phyloP scores from a whole-genome alignment of 108 stramenopile species.

The Discostella pseudostelligera region DNA sequence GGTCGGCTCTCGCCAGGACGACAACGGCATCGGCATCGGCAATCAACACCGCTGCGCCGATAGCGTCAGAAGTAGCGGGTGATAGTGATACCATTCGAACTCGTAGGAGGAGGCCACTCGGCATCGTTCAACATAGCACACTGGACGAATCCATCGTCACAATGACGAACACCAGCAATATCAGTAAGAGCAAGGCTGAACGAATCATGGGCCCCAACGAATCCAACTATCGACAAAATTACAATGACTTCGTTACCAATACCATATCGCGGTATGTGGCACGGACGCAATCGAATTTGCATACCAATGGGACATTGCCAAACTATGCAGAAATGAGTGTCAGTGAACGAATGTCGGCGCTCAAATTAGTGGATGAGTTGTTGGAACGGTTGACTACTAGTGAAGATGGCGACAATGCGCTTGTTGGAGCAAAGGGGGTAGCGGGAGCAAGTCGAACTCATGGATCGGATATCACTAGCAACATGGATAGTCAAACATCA shows the following conservation, averaged over 20 bases:
- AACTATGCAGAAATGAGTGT: neutral
- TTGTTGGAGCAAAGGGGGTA: too few species aligned
- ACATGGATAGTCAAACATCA: too few species aligned
- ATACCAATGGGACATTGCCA: neutral
- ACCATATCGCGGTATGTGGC: neutral
- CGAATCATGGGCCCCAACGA: slow-evolving; percentile 8
- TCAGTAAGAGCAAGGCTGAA: neutral
- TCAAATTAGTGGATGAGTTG: slow-evolving; percentile 11
- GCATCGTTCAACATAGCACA: neutral
- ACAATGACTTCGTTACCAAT: slow-evolving; percentile 12
- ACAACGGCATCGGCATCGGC: neutral
- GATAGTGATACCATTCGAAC: neutral
- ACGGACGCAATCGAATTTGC: neutral
- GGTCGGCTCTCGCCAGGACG: neutral
- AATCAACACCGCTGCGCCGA: neutral
- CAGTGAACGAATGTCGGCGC: neutral
- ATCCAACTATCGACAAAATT: slow-evolving; percentile 7
- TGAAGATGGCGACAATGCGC: neutral
- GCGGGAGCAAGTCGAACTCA: too few species aligned
- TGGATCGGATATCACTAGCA: too few species aligned
- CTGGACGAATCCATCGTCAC: too few species aligned
- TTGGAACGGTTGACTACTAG: slow-evolving; percentile 12
- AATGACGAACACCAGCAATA: neutral
- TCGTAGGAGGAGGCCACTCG: slow-evolving; percentile 1
- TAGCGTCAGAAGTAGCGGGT: neutral